Evolutionary conservation across 768 basidiomycete genomes (phyloP), one percentile per base, ranked within the genome.

Genomic region (Solioccasus polychromus): DNA sequence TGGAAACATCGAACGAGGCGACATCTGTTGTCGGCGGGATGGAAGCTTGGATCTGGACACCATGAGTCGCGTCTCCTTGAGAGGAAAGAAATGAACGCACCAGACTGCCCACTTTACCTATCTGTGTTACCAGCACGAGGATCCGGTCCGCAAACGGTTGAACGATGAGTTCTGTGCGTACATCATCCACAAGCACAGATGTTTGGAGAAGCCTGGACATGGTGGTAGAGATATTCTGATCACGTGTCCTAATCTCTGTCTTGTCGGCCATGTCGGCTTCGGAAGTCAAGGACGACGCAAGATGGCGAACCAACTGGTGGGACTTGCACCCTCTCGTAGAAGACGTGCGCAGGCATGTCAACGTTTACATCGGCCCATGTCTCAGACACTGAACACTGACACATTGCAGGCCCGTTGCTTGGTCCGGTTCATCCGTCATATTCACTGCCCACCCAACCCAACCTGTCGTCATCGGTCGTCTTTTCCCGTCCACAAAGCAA

Each of bases 51-150:
- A 92, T 87, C 91, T 94, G 15, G 40, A 8, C 18, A 26, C 38
- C 15, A 25, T 62, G 35, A 57, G 37, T 8, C 43, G 10, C 47
- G 17, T 7, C 25, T 30, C 31, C 6, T 29, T 28, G 37, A 17
- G n/a, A 25, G 19, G 31, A 24, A 30, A 20, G 25, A 41, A 45
- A 47, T 15, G 42, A 15, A 32, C 68, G 64, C 61, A 95, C 92
- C 69, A 98, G 62, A 60, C 76, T 82, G 45, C 94, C 94, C 11
- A 95, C 85, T 78, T 92, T 94, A 30, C 89, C 88, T 50, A 91
- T 63, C 65, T 98, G 94, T 1, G 92, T 93, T 42, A 97, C 75
- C 19, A 96, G 72, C n/a, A 96, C 83, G 17, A 98, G 71, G 11
- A 81, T 71, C 20, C 91, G 77, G 68, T 97, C 94, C 42, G 79